Conservation (phyloP, 768 basidiomycete genomes). For the Boletus reticuloceps region DNA sequence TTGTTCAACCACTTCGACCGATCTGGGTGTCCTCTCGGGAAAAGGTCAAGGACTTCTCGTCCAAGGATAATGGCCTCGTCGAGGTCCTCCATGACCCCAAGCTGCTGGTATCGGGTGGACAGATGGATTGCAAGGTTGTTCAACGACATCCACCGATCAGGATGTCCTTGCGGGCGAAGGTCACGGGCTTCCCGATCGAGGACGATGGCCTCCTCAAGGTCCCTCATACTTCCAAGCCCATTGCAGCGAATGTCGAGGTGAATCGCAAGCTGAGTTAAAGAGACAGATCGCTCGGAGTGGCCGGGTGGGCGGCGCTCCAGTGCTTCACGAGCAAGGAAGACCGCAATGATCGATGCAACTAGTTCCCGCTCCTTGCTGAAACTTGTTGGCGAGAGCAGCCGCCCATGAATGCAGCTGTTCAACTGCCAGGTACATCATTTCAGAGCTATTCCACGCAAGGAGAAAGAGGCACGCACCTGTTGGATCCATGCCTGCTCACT, state of each 20-base stretch:
- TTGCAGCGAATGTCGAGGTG: not conserved
- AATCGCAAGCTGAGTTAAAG: not conserved
- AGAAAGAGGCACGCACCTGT: no score
- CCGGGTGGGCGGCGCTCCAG: no score
- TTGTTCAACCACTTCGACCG: not conserved
- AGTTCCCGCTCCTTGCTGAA: no score
- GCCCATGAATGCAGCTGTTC: no score
- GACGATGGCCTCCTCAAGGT: not conserved
- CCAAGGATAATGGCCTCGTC: not conserved
- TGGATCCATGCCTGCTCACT: no score
- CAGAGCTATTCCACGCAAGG: no score
- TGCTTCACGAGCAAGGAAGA: no score
- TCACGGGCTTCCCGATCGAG: not conserved
- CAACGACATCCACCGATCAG: not conserved
- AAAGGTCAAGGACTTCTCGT: not conserved
- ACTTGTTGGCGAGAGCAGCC: no score
- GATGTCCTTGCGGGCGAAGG: not conserved
- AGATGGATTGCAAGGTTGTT: not conserved
- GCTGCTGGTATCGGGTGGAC: not conserved
- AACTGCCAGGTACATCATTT: no score
- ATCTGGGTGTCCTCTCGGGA: not conserved
- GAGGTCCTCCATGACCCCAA: not conserved
- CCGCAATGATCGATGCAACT: no score
- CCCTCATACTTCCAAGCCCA: not conserved
- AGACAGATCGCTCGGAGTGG: no score